Base-by-base conservation (phyloP, 139 green algal genomes). In the Chlorella sp. region DNA sequence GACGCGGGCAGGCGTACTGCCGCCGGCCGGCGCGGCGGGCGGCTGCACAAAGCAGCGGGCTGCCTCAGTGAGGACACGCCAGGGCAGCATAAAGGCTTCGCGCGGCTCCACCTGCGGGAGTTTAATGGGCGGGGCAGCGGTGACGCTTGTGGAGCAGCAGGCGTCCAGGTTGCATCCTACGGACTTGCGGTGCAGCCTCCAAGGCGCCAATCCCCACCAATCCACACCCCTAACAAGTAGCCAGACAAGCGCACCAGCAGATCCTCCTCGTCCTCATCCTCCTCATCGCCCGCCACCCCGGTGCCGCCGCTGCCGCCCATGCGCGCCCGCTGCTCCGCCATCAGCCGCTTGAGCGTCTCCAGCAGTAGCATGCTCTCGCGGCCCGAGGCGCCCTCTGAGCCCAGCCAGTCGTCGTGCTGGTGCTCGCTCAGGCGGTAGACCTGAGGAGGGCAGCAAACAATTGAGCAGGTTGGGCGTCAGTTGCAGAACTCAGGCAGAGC, bases 391-490 rank as follows among this genome's bases (percentile, higher is more conserved):
- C 60, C 65, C 47, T 38, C 83, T 47, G 69, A 51, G 41, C n/a
- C 89, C 25, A 93, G 82, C 91, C 91, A 94, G 83, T 94, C 91
- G 80, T 94, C 91, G 84, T 94, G 91, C 64, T 93, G 89, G 73
- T 92, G 85, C 87, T 94, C 88, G 25, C 87, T 93, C 34, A 94
- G 81, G 63, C 84, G 81, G 81, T 93, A 88, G 26, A 94, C 80
- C 62, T 89, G 86, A 5, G 51, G 11, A 23, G 51, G 11, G 51
- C 3, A 15, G 21, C 9, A 16, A 51, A 9, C 44, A 51, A n/a
- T n/a, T n/a, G n/a, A n/a, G n/a, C n/a, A n/a, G n/a, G n/a, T n/a
- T n/a, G n/a, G n/a, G n/a, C n/a, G n/a, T n/a, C n/a, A n/a, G n/a
- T n/a, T n/a, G n/a, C n/a, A n/a, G n/a, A n/a, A n/a, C n/a, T n/a